Conservation (phyloP, 108 stramenopile species). For the Nitzschia inconspicua region DNA sequence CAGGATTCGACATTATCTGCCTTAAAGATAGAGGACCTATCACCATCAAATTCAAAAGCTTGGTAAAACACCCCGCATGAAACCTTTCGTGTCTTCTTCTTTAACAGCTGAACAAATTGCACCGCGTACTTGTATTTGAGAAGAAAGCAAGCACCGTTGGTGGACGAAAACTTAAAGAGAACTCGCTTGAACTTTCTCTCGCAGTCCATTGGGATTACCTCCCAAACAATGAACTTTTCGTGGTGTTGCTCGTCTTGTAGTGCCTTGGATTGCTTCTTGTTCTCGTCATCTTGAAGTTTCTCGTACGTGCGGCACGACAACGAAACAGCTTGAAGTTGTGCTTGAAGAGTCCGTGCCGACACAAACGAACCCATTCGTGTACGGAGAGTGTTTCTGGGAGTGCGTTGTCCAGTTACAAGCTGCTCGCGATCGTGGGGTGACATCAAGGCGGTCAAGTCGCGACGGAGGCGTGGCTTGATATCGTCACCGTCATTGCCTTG, state of each 20-base stretch:
- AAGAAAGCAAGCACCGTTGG: slow-evolving; percentile 14
- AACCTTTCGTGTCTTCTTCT: neutral
- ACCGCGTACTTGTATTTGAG: slow-evolving; percentile 6
- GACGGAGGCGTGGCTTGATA: neutral
- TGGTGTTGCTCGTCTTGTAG: neutral
- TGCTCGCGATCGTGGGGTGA: neutral
- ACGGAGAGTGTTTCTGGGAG: too few species aligned
- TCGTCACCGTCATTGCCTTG: neutral
- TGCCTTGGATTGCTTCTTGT: neutral
- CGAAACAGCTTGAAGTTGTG: neutral
- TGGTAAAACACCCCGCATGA: slow-evolving; percentile 5
- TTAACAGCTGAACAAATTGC: slow-evolving; percentile 4
- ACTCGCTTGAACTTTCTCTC: neutral
- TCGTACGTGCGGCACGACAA: neutral
- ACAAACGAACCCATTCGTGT: too few species aligned
- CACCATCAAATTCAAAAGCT: slow-evolving; percentile 1
- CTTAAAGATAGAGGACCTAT: slow-evolving; percentile 8
- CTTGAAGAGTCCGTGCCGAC: too few species aligned
- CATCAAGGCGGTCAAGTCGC: slow-evolving; percentile 7
- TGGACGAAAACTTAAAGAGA: slow-evolving; percentile 12
- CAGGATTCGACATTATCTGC: neutral
- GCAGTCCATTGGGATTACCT: neutral
- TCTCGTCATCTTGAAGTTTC: neutral
- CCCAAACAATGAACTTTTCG: neutral
- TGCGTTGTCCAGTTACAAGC: too few species aligned